Evolutionary conservation across 139 green algal genomes (phyloP).

Genomic region (Volvox reticuliferus): DNA sequence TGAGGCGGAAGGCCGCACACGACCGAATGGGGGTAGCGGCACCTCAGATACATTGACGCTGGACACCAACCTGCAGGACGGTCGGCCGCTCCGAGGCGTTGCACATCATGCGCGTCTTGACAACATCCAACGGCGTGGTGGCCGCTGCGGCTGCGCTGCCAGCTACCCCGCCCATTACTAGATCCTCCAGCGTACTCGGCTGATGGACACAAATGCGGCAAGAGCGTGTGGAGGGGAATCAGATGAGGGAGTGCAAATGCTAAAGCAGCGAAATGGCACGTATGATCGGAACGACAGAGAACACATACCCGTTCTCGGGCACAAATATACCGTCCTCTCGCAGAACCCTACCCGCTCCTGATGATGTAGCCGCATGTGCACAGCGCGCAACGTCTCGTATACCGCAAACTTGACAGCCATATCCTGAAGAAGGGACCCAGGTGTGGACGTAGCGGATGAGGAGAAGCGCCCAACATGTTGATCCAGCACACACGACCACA

Average conservation of each 20-base stretch:
- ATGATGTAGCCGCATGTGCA: slow-evolving; percentile 64
- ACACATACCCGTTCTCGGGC: too few relatives aligned
- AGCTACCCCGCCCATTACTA: slow-evolving; percentile 82
- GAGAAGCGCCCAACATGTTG: too few relatives aligned
- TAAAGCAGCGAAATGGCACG: too few relatives aligned
- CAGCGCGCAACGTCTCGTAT: slow-evolving; percentile 85
- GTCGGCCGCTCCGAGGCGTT: slow-evolving; percentile 75
- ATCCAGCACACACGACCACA: too few relatives aligned
- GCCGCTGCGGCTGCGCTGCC: slow-evolving; percentile 88
- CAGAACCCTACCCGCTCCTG: slow-evolving; percentile 12
- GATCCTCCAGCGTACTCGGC: slow-evolving; percentile 77
- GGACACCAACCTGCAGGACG: slow-evolving; percentile 52
- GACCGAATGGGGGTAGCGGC: too few relatives aligned
- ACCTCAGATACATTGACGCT: too few relatives aligned
- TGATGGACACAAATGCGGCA: neutral
- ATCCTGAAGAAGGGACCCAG: slow-evolving; percentile 59
- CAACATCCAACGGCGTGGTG: slow-evolving; percentile 94
- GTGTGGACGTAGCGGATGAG: too few relatives aligned
- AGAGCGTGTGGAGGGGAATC: neutral
- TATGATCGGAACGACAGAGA: too few relatives aligned
- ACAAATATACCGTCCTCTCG: too few relatives aligned
- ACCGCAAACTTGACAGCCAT: slow-evolving; percentile 95
- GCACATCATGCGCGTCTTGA: slow-evolving; percentile 97
- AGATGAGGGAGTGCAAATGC: neutral
- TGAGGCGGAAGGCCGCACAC: too few relatives aligned